phyloP scores from a whole-genome alignment of 495 filamentous ascomycete genomes.

The Trichocladium uniseriatum region DNA sequence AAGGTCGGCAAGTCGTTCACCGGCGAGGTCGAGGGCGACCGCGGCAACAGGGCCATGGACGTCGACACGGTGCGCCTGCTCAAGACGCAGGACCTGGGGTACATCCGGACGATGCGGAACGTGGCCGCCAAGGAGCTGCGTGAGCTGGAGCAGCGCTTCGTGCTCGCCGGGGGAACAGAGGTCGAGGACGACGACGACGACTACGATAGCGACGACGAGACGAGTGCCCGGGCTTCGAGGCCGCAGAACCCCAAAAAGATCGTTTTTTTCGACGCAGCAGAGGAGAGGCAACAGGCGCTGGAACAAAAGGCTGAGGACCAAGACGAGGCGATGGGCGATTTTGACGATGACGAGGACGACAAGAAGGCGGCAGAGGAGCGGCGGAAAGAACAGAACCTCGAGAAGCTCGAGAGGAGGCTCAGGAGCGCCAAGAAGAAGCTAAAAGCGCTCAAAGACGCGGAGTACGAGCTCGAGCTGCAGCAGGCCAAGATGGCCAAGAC shows the following conservation, averaged over 20 bases:
- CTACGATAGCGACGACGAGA: constrained; percentile 18
- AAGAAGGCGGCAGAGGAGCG: constrained; percentile 38
- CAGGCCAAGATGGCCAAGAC: constrained; percentile 59
- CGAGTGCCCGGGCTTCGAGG: background rate
- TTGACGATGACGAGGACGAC: constrained; percentile 24
- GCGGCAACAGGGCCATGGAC: constrained; percentile 50
- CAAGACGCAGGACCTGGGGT: constrained; percentile 94
- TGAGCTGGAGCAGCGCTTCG: constrained; percentile 35
- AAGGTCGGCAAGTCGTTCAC: constrained; percentile 34
- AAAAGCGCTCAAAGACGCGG: constrained; percentile 58
- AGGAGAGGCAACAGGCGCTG: constrained; percentile 24
- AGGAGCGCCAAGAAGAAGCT: constrained; percentile 58
- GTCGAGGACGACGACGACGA: constrained; percentile 21
- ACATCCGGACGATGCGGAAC: constrained; percentile 59
- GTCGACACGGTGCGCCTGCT: constrained; percentile 72
- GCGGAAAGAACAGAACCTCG: constrained; percentile 40
- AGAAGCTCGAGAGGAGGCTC: constrained; percentile 42
- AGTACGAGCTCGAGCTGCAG: constrained; percentile 65
- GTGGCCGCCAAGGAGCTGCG: constrained; percentile 38
- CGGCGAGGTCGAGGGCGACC: constrained; percentile 51
- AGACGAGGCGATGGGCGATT: constrained; percentile 22
- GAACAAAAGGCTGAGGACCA: constrained; percentile 38
- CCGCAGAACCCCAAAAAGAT: constrained; percentile 32
- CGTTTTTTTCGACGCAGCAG: constrained; percentile 34
- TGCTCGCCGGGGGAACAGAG: constrained; percentile 27